A percentile compares a stretch with the other conserved stretches of the same genome.
phyloP scores from a whole-genome alignment of 139 green algal genomes.

The Chlorella sp. region DNA sequence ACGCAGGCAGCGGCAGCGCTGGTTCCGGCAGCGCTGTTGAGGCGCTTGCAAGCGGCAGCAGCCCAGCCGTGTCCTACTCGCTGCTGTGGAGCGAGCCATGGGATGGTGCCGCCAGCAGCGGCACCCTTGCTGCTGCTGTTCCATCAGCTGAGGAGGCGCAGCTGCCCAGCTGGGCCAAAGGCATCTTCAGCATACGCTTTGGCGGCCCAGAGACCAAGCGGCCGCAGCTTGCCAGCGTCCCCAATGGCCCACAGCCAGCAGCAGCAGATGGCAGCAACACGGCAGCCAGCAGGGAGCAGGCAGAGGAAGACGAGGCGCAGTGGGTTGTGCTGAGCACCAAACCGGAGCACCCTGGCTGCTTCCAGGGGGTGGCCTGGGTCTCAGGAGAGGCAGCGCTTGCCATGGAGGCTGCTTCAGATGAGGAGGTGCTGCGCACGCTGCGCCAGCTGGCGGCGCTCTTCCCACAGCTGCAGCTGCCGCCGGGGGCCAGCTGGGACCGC shows the following conservation, averaged over 20 bases:
- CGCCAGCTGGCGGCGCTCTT: not conserved
- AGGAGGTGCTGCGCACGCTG: conserved; percentile 18
- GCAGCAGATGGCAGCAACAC: not conserved
- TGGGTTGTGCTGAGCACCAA: not conserved
- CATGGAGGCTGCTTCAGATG: conserved; percentile 28
- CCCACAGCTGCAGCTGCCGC: conserved; percentile 1
- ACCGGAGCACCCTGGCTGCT: not conserved
- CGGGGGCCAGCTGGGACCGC: conserved; percentile 16
- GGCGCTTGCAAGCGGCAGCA: not conserved
- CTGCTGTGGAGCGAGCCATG: conserved; percentile 35
- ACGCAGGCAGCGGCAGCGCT: not conserved
- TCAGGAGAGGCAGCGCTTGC: conserved; percentile 2
- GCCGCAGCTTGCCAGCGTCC: not conserved
- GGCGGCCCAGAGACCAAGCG: conserved; percentile 45
- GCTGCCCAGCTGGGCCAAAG: conserved; percentile 8
- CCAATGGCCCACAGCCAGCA: too few species aligned
- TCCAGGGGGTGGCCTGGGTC: conserved; percentile 21
- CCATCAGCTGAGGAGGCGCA: not conserved
- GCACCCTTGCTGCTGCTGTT: not conserved
- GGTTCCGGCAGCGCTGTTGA: not conserved
- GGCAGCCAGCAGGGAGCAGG: not conserved
- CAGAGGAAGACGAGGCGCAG: not conserved
- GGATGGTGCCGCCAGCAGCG: not conserved
- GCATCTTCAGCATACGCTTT: conserved; percentile 35
- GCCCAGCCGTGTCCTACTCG: conserved; percentile 22